These are phyloP conservation scores for Boletellus ananiceps DNA, from an alignment of 768 basidiomycete species.

Conservation along the genomic window DNA sequence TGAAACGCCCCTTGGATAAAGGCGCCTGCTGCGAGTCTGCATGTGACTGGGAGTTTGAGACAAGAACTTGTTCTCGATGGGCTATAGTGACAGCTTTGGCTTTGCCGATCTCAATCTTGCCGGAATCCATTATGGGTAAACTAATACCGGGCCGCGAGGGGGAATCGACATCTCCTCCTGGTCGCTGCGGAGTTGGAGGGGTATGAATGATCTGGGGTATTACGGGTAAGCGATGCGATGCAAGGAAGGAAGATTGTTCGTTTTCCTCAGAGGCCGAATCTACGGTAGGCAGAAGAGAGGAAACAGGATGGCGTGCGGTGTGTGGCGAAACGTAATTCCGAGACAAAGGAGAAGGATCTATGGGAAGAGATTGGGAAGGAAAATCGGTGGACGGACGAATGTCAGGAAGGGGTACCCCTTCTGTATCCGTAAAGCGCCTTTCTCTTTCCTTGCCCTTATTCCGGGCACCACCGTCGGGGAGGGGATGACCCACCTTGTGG, in stretches of 20 bases:
- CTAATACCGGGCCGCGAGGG: slow-evolving; percentile 2
- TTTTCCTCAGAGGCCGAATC: slow-evolving; percentile 26
- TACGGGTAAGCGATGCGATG: slow-evolving; percentile 20
- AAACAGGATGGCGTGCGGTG: slow-evolving; percentile 1
- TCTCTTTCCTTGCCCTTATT: slow-evolving; percentile 29
- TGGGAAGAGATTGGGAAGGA: slow-evolving; percentile 22
- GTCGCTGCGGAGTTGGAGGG: slow-evolving; percentile 34
- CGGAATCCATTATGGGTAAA: slow-evolving; percentile 9
- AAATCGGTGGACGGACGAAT: slow-evolving; percentile 11
- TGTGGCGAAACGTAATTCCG: slow-evolving; percentile 12
- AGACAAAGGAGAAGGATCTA: slow-evolving; percentile 14
- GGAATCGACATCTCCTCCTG: slow-evolving; percentile 12
- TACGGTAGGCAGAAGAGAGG: slow-evolving; percentile 21
- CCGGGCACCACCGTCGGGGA: slow-evolving; percentile 12
- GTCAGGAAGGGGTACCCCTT: slow-evolving; percentile 8
- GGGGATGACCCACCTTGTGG: slow-evolving; percentile 10
- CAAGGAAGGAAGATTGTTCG: slow-evolving; percentile 26
- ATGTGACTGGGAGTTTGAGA: slow-evolving; percentile 22
- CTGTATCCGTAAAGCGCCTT: neutral
- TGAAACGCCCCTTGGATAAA: slow-evolving; percentile 25
- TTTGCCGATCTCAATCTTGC: slow-evolving; percentile 8
- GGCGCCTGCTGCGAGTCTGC: neutral
- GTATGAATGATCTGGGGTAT: slow-evolving; percentile 35
- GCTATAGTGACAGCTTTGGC: slow-evolving; percentile 14
- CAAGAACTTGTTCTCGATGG: slow-evolving; percentile 26